Evolutionary conservation across 768 basidiomycete genomes (phyloP).

Genomic region (Rubroboletus satanas): DNA sequence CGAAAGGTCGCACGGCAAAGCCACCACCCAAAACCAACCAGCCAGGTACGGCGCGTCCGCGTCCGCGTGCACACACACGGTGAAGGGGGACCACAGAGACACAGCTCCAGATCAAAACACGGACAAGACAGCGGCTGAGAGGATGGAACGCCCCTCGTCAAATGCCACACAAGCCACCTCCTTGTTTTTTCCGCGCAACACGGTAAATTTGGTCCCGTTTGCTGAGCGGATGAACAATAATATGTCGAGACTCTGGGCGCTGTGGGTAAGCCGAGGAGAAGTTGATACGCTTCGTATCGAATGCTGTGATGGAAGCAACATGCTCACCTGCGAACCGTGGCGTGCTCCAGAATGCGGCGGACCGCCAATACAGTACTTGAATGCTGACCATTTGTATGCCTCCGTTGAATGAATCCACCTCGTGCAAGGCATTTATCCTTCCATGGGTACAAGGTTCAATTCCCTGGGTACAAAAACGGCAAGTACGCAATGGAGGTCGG

Average conservation of each 20-base stretch:
- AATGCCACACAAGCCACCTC: background rate
- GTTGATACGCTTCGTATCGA: background rate
- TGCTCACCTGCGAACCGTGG: background rate
- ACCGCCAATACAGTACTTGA: conserved; percentile 1
- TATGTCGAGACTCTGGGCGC: background rate
- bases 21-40: background rate
- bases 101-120: background rate
- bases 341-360: background rate
- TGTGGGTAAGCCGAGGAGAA: conserved; percentile 17
- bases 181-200: background rate
- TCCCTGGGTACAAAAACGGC: conserved; percentile 6
- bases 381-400: background rate
- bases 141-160: background rate
- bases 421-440: background rate
- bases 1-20: background rate
- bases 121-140: background rate
- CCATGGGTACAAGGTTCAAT: conserved; percentile 1
- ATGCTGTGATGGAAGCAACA: conserved; percentile 9
- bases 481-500: conserved; percentile 17
- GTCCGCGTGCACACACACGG: background rate
- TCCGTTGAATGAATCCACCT: background rate
- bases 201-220: background rate
- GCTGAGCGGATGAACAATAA: background rate
- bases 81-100: background rate
- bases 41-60: background rate